Conservation (phyloP, 1,139 yeast genomes). For the Geotrichum bryndzae region DNA sequence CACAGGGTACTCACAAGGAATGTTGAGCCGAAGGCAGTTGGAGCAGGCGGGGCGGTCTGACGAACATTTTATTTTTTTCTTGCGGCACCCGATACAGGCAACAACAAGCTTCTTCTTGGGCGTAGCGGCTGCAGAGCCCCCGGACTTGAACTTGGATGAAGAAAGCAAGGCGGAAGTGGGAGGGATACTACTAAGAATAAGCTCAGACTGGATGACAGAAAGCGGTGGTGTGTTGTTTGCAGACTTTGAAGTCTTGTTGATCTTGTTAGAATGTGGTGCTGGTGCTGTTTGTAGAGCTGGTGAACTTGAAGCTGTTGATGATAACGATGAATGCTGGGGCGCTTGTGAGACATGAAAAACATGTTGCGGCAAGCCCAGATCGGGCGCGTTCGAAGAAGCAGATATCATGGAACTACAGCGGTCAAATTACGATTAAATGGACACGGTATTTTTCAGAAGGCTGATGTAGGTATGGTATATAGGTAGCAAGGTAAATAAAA, state of each 20-base stretch:
- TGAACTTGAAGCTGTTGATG: no score
- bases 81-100: conserved; percentile 37
- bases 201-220: neutral
- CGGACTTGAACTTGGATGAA: neutral
- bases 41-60: conserved; percentile 38
- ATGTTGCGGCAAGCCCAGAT: neutral
- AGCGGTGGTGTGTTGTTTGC: neutral
- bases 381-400: neutral
- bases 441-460: neutral
- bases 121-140: neutral
- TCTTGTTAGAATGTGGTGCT: neutral
- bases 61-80: conserved; percentile 37
- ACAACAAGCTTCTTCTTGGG: conserved; percentile 33
- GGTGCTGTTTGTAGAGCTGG: no score
- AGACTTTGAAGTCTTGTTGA: neutral
- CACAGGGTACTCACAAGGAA: conserved; percentile 36
- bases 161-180: neutral
- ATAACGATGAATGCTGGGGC: neutral
- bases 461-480: neutral
- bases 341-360: neutral
- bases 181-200: neutral
- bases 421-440: neutral
- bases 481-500: neutral
- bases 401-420: neutral
- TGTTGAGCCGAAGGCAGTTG: conserved; percentile 34